Evolutionary conservation across 768 basidiomycete genomes (phyloP), one percentile per base, ranked within the genome.

Genomic region (Candolleomyces efflorescens): DNA sequence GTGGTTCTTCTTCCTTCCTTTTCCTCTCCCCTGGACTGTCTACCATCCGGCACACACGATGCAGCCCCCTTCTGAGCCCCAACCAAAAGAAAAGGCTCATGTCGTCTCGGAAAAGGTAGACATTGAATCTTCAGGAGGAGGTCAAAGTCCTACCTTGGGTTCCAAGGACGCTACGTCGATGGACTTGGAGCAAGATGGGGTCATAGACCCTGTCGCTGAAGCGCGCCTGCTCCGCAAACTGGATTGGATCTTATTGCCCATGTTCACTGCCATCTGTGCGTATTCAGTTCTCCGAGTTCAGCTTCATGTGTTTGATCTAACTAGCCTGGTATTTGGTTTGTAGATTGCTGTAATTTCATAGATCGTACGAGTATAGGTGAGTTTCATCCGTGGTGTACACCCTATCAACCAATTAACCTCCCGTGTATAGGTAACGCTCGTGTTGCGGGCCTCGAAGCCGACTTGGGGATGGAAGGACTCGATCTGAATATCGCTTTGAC

Each of bases 401-500:
- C 20, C 18, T 7, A 9, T 37, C 12, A 32, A 15, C 23, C 39
- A 36, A 36, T 20, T 60, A 53, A n/a, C n/a, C n/a, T n/a, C n/a
- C 62, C 57, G 4, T 60, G 62, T 11, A 59, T 64, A 56, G 61
- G 61, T 5, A 62, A 62, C 56, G 68, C 67, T 13, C 63, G 60
- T n/a, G 67, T 69, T 51, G 67, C 64, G 45, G 66, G 64, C 60
- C 60, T 77, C 17, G 75, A 77, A 57, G 70, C 68, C 46, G 75
- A 78, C 53, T 67, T 78, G 2, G 72, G 72, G 1, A 73, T 77
- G 73, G 59, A 66, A 13, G 76, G 76, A 1, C 69, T 68, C 32
- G 74, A 78, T 61, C 73, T 75, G 43, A 77, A 79, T 56, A 69
- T 72, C 39, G 71, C 73, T 1, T 60, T 78, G 15, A 78, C 76